A percentile compares a stretch with the other conserved stretches of the same genome.
Evolutionary conservation across 192 early-diverging fungal species (phyloP).

Genomic region (Mortierella hygrophila): DNA sequence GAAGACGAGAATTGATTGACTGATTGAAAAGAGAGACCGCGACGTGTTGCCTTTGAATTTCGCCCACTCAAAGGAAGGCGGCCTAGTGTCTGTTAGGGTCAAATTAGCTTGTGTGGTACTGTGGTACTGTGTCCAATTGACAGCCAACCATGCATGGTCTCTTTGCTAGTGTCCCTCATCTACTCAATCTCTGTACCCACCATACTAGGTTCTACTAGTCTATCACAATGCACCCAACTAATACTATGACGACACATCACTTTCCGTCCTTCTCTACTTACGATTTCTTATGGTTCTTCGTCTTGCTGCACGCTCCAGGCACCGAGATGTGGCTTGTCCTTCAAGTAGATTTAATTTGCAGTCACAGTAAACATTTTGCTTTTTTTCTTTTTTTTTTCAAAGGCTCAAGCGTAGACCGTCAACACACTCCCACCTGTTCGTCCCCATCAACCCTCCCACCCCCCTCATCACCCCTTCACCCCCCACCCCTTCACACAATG

Average conservation of each 20-base stretch:
- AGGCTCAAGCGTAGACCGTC: background rate
- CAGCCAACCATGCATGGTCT: background rate
- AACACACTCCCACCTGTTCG: background rate
- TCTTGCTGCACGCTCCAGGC: background rate
- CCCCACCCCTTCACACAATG: background rate
- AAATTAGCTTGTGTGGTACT: background rate
- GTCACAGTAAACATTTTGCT: conserved; percentile 1
- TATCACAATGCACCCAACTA: background rate
- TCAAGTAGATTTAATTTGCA: background rate
- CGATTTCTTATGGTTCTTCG: background rate
- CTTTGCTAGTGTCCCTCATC: no score
- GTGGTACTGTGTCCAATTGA: background rate
- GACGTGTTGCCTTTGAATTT: background rate
- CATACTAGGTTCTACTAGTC: background rate
- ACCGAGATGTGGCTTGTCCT: background rate
- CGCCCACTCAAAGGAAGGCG: background rate
- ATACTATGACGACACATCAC: background rate
- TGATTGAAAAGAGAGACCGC: background rate
- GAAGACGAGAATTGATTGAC: background rate
- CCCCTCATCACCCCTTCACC: background rate
- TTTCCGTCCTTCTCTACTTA: no score
- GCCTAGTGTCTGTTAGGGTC: background rate
- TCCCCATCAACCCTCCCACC: background rate
- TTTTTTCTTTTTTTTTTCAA: background rate
- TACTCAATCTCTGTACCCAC: background rate